These are phyloP conservation scores for Moricandia moricandioides DNA, from an alignment of 345 rosid species.

Conservation along the genomic window DNA sequence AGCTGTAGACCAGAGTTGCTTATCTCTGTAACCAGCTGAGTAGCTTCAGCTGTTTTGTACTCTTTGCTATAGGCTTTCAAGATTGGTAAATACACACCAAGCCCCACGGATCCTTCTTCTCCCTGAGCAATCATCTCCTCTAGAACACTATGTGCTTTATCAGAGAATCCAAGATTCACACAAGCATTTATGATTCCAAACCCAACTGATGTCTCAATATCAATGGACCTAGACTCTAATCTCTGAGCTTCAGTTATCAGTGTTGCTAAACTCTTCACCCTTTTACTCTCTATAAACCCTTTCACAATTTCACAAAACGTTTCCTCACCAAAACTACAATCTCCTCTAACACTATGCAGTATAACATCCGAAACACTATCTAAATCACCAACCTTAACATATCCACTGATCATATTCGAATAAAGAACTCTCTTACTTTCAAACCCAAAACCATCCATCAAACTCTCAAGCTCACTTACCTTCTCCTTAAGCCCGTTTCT, in stretches of 20 bases:
- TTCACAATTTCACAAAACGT: slow-evolving; percentile 59
- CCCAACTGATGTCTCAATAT: slow-evolving; percentile 55
- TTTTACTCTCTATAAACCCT: slow-evolving; percentile 62
- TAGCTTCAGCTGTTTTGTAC: slow-evolving; percentile 83
- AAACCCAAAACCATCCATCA: slow-evolving; percentile 65
- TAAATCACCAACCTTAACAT: slow-evolving; percentile 59
- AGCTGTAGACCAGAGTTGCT: slow-evolving; percentile 68
- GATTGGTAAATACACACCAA: slow-evolving; percentile 80
- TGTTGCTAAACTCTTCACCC: slow-evolving; percentile 58
- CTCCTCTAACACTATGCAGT: slow-evolving; percentile 41
- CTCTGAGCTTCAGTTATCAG: slow-evolving; percentile 78
- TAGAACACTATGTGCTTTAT: slow-evolving; percentile 81
- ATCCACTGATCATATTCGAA: slow-evolving; percentile 64
- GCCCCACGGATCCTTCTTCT: slow-evolving; percentile 53
- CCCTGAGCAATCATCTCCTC: slow-evolving; percentile 76
- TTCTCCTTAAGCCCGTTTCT: slow-evolving; percentile 62
- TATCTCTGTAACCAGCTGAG: slow-evolving; percentile 79
- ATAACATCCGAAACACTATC: slow-evolving; percentile 51
- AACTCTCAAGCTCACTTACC: slow-evolving; percentile 57
- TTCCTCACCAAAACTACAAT: slow-evolving; percentile 48
- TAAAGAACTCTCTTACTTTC: slow-evolving; percentile 39
- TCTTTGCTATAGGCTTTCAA: slow-evolving; percentile 82
- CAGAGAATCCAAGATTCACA: slow-evolving; percentile 66
- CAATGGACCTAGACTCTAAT: slow-evolving; percentile 43
- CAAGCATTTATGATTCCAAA: slow-evolving; percentile 73